Evolutionary conservation across 352 stramenopile genomes (phyloP).

Genomic region (Phytopythium oedochilum): DNA sequence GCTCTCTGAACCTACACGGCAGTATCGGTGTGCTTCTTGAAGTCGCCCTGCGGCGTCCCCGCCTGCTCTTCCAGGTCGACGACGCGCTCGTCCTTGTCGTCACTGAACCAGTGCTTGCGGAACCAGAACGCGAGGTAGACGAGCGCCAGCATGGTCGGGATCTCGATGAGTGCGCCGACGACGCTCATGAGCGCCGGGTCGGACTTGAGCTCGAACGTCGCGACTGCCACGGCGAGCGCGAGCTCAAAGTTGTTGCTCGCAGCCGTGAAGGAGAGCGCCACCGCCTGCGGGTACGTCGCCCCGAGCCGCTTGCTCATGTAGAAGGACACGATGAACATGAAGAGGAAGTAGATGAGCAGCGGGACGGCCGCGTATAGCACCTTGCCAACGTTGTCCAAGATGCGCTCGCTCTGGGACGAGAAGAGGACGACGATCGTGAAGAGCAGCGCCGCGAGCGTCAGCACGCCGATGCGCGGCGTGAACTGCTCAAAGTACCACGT

Average conservation of each 20-base stretch:
- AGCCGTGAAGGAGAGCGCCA: constrained; percentile 54
- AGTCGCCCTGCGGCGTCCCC: not conserved
- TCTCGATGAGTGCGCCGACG: constrained; percentile 66
- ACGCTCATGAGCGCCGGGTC: constrained; percentile 64
- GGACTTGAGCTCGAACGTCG: constrained; percentile 63
- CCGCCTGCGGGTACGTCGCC: constrained; percentile 35
- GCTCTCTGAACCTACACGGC: not conserved
- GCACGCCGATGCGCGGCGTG: constrained; percentile 32
- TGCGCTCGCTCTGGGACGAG: constrained; percentile 51
- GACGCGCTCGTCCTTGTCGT: not conserved
- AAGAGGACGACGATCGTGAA: constrained; percentile 70
- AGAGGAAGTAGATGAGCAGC: constrained; percentile 52
- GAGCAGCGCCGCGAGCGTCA: constrained; percentile 49
- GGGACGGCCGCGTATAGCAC: constrained; percentile 52
- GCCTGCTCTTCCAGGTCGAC: not conserved
- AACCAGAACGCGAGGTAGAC: constrained; percentile 46
- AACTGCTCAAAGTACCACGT: constrained; percentile 44
- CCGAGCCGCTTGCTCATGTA: constrained; percentile 23
- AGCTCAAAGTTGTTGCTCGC: constrained; percentile 80
- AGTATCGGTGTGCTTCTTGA: constrained; percentile 1
- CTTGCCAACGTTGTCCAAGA: constrained; percentile 47
- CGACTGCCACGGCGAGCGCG: constrained; percentile 55
- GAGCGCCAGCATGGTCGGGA: constrained; percentile 65
- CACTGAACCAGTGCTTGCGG: constrained; percentile 1
- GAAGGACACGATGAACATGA: constrained; percentile 53